Evolutionary conservation across 345 rosid genomes (phyloP).

Genomic region (Salix dunnii): DNA sequence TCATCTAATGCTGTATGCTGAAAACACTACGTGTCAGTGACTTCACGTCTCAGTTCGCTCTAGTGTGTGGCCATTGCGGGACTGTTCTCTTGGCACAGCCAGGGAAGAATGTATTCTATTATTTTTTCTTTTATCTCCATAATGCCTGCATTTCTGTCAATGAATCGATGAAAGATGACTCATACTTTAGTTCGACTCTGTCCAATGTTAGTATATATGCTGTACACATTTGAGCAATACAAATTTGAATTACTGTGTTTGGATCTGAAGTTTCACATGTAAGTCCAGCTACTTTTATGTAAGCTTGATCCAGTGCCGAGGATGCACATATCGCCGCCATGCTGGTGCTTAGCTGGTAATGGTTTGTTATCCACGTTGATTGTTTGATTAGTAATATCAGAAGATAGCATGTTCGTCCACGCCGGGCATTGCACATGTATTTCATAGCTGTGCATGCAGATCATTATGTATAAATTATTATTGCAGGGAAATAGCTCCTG

Average conservation of each 20-base stretch:
- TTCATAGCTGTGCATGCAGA: background rate
- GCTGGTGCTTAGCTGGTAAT: conserved; percentile 8
- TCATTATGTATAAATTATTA: background rate
- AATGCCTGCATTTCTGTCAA: background rate
- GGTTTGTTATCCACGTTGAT: background rate
- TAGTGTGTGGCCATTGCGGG: background rate
- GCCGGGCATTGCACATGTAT: background rate
- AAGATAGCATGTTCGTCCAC: background rate
- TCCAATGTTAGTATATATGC: background rate
- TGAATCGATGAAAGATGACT: background rate
- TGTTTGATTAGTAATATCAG: background rate
- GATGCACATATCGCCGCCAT: background rate
- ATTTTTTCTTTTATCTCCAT: background rate
- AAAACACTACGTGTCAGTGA: background rate
- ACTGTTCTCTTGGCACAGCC: background rate
- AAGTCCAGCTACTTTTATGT: background rate
- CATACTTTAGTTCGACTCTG: background rate
- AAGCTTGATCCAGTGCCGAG: background rate
- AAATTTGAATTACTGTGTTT: background rate
- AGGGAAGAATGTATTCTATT: background rate
- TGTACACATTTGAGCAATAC: background rate
- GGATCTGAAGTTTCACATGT: background rate
- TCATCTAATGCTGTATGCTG: background rate
- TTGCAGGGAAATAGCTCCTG: background rate
- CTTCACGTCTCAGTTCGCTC: background rate